Base-by-base conservation (phyloP, 768 basidiomycete species). In the Mycena metata region DNA sequence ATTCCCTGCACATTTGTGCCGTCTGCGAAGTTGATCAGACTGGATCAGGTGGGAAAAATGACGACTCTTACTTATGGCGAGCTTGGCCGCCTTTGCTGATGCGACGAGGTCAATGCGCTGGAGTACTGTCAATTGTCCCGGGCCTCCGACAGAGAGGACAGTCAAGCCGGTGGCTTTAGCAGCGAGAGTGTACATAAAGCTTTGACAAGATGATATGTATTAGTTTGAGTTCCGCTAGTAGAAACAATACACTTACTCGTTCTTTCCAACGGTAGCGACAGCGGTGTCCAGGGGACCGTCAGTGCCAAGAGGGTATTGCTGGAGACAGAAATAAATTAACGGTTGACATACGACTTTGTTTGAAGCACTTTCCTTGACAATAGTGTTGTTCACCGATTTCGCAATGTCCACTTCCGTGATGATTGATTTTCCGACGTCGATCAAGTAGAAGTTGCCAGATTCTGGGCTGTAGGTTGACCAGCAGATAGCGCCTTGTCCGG, bases 151-250 rank as follows among this genome's bases (percentile, higher is more conserved):
- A 21, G 80, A 75, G 23, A 84, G 56, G 36, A 83, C 84, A n/a
- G 80, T 76, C 57, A 86, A 73, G 6, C 79, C 75, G 0, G 83
- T 82, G 24, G 76, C 76, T 69, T 80, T 80, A 3, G 83, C 77
- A 2, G 78, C 75, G 49, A 84, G 69, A 41, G 84, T 75, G 72
- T 82, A 83, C 63, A 84, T 73, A 76, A 83, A 84, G 74, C 83
- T 84, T 51, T 19, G 21, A 62, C 12, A 49, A 46, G 30, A 17
- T 39, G 36, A n/a, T 17, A 47, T n/a, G n/a, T n/a, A n/a, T 69
- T 10, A 65, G 30, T 23, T 11, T 0, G 8, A n/a, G 16, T 4
- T 23, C 26, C 8, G 7, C 13, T n/a, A 42, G 16, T 16, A 17
- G 11, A 17, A 24, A 60, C 12, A 12, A 8, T 3, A 51, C 23